These are phyloP conservation scores for Colletotrichum sp. DNA, from an alignment of 2,329 filamentous ascomycete species.

Conservation along the genomic window DNA sequence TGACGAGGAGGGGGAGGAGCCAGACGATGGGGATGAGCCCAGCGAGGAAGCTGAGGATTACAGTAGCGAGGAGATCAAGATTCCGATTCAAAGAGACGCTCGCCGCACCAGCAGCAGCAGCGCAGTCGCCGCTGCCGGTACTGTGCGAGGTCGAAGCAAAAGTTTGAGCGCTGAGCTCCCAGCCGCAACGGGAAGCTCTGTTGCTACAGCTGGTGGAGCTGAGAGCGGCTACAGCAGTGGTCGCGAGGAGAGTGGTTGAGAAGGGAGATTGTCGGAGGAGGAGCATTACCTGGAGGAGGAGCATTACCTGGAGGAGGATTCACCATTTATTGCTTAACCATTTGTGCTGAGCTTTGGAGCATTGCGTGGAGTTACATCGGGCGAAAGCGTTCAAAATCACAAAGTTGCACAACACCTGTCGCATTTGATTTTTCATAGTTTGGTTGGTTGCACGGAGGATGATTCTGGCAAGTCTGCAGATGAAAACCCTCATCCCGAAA, in stretches of 20 bases:
- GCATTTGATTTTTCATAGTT: not conserved
- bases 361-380: not conserved
- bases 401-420: not conserved
- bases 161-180: constrained; percentile 32
- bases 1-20: constrained; percentile 35
- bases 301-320: not conserved
- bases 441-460: not conserved
- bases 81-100: constrained; percentile 25
- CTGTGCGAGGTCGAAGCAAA: constrained; percentile 33
- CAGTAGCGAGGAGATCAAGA: constrained; percentile 9
- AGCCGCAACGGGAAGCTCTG: constrained; percentile 38
- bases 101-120: constrained; percentile 27
- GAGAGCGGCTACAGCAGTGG: constrained; percentile 44
- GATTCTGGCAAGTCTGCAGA: not conserved
- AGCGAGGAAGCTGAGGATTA: not conserved
- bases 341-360: not conserved
- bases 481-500: not conserved
- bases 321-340: no score
- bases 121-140: constrained; percentile 36
- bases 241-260: constrained; percentile 30
- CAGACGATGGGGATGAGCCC: constrained; percentile 21
- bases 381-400: not conserved
- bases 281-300: not conserved
- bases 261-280: no score
- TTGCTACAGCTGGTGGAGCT: constrained; percentile 43